phyloP scores from a whole-genome alignment of 1,284 basidiomycete genomes.

The Macrocystidia cucumis region DNA sequence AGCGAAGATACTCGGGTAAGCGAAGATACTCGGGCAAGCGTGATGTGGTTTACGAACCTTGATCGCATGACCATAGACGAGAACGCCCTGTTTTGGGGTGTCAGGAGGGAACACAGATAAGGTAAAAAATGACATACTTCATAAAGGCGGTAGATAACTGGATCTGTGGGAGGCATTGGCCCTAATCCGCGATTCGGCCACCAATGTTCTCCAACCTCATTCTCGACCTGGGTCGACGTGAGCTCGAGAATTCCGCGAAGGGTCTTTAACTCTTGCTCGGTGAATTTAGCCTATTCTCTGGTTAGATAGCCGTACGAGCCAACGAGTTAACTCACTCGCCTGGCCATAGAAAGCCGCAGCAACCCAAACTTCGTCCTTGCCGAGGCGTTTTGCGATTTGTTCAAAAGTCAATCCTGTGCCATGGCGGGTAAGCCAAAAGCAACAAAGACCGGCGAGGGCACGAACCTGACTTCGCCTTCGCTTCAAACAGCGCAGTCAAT shows the following conservation, averaged over 20 bases:
- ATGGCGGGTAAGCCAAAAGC: too few relatives aligned
- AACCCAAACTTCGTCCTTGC: constrained; percentile 85
- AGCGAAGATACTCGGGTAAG: too few relatives aligned
- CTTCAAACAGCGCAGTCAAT: constrained; percentile 47
- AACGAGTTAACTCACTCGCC: constrained; percentile 25
- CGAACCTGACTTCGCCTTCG: constrained; percentile 61
- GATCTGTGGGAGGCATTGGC: constrained; percentile 67
- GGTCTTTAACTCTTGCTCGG: constrained; percentile 47
- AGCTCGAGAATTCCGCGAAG: constrained; percentile 48
- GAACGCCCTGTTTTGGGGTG: constrained; percentile 45
- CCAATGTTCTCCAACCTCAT: constrained; percentile 58
- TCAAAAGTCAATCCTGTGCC: constrained; percentile 67
- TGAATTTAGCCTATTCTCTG: constrained; percentile 55
- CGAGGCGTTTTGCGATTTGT: constrained; percentile 59
- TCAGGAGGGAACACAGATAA: background rate
- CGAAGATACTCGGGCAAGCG: too few relatives aligned
- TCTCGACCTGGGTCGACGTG: constrained; percentile 27
- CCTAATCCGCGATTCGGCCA: constrained; percentile 68
- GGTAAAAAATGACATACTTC: constrained; percentile 43
- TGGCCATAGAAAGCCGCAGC: constrained; percentile 85
- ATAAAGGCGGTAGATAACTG: constrained; percentile 79
- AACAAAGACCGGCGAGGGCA: too few relatives aligned
- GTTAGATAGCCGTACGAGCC: background rate
- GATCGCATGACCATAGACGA: constrained; percentile 79
- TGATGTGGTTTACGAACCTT: constrained; percentile 36